phyloP scores from a whole-genome alignment of 1,284 basidiomycete genomes.

The Leucoagaricus sp. region DNA sequence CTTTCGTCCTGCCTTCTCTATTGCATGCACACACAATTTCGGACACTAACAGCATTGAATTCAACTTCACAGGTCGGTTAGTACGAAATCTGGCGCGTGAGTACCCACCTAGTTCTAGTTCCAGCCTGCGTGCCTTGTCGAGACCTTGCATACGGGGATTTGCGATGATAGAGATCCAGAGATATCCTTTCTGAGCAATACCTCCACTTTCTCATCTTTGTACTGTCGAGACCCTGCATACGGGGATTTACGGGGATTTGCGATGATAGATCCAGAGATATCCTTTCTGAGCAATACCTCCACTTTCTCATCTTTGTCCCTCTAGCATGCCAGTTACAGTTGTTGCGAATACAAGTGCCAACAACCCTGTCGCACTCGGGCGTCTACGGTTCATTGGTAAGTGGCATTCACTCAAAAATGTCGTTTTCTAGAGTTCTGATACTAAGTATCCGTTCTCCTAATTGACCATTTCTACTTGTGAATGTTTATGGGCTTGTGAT shows the following conservation, averaged over 20 bases:
- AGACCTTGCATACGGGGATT: no score
- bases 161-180: neutral
- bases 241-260: neutral
- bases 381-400: conserved; percentile 12
- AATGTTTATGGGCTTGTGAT: no score
- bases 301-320: neutral
- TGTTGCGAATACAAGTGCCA: conserved; percentile 7
- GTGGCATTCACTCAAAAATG: neutral
- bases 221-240: no score
- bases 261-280: neutral
- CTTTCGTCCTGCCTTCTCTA: no score
- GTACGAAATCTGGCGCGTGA: no score
- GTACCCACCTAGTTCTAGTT: no score
- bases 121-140: no score
- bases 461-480: neutral
- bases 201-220: neutral
- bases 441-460: neutral
- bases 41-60: neutral
- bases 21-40: neutral
- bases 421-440: neutral
- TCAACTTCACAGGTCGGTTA: no score
- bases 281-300: neutral
- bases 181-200: neutral
- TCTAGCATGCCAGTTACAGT: conserved; percentile 12
- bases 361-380: conserved; percentile 1